Evolutionary conservation across 73 alveolate genomes (phyloP).

Genomic region (Paramecium sonneborni): DNA sequence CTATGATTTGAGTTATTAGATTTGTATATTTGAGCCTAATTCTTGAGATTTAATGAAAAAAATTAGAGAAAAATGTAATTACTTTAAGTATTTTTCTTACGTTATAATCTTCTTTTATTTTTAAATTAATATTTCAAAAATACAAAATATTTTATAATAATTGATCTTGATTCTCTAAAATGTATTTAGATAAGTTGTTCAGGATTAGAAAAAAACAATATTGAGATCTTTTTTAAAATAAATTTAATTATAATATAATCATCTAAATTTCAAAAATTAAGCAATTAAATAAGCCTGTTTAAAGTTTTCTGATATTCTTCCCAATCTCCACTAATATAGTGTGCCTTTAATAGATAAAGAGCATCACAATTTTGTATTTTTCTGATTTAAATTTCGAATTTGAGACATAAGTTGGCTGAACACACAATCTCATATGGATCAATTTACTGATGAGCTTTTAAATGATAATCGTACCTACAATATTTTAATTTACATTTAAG

Average conservation of each 20-base stretch:
- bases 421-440: not conserved
- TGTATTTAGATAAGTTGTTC: no score
- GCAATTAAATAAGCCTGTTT: not conserved
- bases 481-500: not conserved
- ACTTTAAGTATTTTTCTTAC: not conserved
- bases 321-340: slow-evolving; percentile 11
- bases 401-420: not conserved
- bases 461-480: not conserved
- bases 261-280: not conserved
- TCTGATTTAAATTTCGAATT: slow-evolving; percentile 5
- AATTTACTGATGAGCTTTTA: not conserved
- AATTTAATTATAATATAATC: not conserved
- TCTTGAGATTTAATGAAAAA: not conserved
- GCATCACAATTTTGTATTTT: not conserved
- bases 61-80: not conserved
- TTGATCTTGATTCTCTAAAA: not conserved
- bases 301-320: slow-evolving; percentile 1
- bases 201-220: no score
- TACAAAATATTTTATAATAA: no score
- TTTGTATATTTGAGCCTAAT: not conserved
- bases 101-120: not conserved
- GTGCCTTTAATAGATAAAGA: slow-evolving; percentile 4
- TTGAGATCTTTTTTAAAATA: not conserved
- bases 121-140: not conserved
- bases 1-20: not conserved